These are phyloP conservation scores for Fusarium sp. DNA, from an alignment of 2,329 filamentous ascomycete genomes.

Conservation along the genomic window DNA sequence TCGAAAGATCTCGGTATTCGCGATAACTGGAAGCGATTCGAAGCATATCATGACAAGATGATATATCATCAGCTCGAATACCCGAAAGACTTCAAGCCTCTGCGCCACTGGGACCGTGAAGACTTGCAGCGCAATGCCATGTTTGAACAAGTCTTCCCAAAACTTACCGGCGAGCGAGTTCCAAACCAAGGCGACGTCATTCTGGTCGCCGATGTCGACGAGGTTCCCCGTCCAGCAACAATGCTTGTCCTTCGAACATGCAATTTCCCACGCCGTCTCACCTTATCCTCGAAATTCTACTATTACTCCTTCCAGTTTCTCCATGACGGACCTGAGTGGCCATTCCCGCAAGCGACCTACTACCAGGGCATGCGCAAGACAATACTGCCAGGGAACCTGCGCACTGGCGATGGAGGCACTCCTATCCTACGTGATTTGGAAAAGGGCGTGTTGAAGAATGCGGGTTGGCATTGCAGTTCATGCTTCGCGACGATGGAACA, in stretches of 20 bases:
- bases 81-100: conserved; percentile 54
- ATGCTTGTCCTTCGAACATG: conserved; percentile 62
- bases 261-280: conserved; percentile 63
- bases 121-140: conserved; percentile 66
- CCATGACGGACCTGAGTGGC: conserved; percentile 57
- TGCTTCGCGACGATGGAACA: conserved; percentile 68
- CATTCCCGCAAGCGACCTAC: conserved; percentile 69
- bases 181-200: conserved; percentile 65
- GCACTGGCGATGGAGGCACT: conserved; percentile 58
- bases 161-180: conserved; percentile 54
- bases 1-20: conserved; percentile 65
- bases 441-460: conserved; percentile 59
- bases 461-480: conserved; percentile 71
- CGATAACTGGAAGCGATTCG: conserved; percentile 64
- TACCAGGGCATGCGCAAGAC: conserved; percentile 58
- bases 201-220: conserved; percentile 70
- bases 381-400: conserved; percentile 64
- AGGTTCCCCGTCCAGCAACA: conserved; percentile 65
- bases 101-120: conserved; percentile 62
- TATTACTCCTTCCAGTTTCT: conserved; percentile 69
- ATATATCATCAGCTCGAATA: conserved; percentile 67
- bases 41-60: conserved; percentile 67
- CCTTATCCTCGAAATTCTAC: conserved; percentile 63
- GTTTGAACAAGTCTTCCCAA: conserved; percentile 66
- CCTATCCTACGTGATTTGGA: conserved; percentile 55